Base-by-base conservation (phyloP, 495 filamentous ascomycete species). In the Penicillium malachiteum region DNA sequence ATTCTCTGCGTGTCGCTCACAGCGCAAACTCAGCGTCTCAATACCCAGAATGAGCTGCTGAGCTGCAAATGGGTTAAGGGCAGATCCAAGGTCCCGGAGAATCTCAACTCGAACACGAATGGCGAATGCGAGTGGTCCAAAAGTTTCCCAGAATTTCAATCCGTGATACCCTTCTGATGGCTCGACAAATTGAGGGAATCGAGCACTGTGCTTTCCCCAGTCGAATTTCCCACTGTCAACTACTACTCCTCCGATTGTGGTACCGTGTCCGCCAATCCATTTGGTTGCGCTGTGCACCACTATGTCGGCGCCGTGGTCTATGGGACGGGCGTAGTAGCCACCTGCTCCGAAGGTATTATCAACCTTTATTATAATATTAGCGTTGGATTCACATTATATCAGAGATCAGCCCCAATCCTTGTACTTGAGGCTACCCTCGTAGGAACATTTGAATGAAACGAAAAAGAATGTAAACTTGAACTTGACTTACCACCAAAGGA, bases 291-390 rank as follows among this genome's bases (percentile, higher is more conserved):
- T 92, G 77, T 97, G 92, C 9, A 97, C 91, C 43, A 98, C 83
- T 53, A 98, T 96, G 63, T 98, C 94, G 48, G 88, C 90, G 41
- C 95, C 95, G 69, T 96, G 88, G 6, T 95, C 87, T 64, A 98
- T 94, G 17, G 95, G 95, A 1, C 88, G 86, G 53, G 85, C 78
- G 64, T 91, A 92, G 80, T 89, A 97, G 32, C 94, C 95, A 51
- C 95, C 95, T 13, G 95, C 95, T 17, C 94, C 94, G 62, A 98
- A 98, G 10, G 94, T 97, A 74, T 98, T 98, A 73, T 98, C 94
- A 30, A 94, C 85, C 87, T 89, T 49, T n/a, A n/a, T 1, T 13
- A 30, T 37, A 10, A 37, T 34, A 34, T 37, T 13, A 37, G 34
- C 12, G 7, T 37, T 37, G 34, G 21, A 26, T 26, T 4, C 21